phyloP scores from a whole-genome alignment of 352 stramenopile species.

The Phytophthora pini region DNA sequence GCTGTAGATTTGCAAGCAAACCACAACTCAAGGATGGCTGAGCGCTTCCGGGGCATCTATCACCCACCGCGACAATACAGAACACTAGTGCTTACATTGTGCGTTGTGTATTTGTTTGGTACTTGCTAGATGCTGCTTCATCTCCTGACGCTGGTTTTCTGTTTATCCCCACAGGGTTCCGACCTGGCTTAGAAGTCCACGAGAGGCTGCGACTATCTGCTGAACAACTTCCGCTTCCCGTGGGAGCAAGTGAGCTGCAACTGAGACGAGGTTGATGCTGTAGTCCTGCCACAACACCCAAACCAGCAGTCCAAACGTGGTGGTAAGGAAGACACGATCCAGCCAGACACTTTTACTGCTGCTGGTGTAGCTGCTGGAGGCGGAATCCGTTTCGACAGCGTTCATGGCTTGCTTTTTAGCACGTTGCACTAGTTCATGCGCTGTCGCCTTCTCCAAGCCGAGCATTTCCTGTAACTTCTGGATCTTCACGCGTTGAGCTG shows the following conservation, averaged over 20 bases:
- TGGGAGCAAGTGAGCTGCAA: conserved; percentile 51
- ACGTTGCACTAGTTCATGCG: conserved; percentile 45
- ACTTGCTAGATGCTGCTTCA: too few species aligned
- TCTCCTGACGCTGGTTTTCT: too few species aligned
- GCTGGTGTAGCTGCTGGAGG: conserved; percentile 7
- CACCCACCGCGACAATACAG: conserved; percentile 39
- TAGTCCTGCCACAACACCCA: conserved; percentile 64
- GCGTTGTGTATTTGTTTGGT: too few species aligned
- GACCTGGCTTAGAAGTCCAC: conserved; percentile 8
- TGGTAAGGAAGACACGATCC: conserved; percentile 49
- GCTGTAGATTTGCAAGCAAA: conserved; percentile 45
- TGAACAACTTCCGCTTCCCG: conserved; percentile 51
- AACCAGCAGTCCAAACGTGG: conserved; percentile 45
- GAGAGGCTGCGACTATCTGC: conserved; percentile 34
- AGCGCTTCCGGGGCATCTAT: neutral
- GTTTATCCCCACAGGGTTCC: conserved; percentile 24
- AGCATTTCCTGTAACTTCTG: conserved; percentile 68
- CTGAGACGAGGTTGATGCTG: conserved; percentile 53
- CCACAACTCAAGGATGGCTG: neutral
- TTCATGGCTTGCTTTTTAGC: conserved; percentile 44
- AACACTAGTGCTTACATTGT: conserved; percentile 20
- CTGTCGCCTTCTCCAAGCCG: conserved; percentile 52
- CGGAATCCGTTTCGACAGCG: conserved; percentile 7
- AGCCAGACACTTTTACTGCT: conserved; percentile 50
- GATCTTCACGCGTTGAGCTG: conserved; percentile 46